Evolutionary conservation across 2,329 filamentous ascomycete species (phyloP).

Genomic region (Sclerotinia subarctica): DNA sequence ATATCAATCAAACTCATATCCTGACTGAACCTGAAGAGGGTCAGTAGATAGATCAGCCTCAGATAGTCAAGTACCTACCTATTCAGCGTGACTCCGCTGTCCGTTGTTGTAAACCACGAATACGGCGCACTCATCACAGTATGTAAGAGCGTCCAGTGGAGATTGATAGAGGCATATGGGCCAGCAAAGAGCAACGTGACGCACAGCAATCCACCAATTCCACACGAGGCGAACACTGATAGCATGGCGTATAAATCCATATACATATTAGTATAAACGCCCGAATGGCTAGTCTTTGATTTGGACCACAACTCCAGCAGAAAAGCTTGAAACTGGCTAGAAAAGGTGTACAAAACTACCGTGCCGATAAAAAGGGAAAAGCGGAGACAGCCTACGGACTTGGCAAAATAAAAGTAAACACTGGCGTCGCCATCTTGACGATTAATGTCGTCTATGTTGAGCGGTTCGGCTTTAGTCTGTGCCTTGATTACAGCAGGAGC

Average conservation of each 20-base stretch:
- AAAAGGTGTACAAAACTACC: neutral
- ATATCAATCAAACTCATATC: slow-evolving; percentile 36
- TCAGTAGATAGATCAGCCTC: neutral
- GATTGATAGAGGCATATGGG: slow-evolving; percentile 25
- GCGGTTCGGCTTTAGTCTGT: neutral
- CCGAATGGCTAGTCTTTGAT: neutral
- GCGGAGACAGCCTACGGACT: slow-evolving; percentile 8
- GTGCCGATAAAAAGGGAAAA: neutral
- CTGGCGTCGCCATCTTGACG: slow-evolving; percentile 12
- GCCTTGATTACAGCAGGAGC: neutral
- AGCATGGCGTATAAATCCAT: slow-evolving; percentile 11
- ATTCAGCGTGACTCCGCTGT: slow-evolving; percentile 6
- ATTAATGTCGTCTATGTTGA: neutral
- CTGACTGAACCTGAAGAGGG: slow-evolving; percentile 32
- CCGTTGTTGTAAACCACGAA: slow-evolving; percentile 23
- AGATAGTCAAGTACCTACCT: neutral
- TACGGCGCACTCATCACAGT: slow-evolving; percentile 46
- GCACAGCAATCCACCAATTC: neutral
- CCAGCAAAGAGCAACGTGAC: slow-evolving; percentile 1
- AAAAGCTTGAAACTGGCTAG: slow-evolving; percentile 8
- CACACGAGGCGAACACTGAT: neutral
- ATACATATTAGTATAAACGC: neutral
- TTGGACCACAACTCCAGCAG: neutral
- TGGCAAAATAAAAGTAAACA: slow-evolving; percentile 16
- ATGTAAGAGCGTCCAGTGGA: slow-evolving; percentile 48